phyloP scores from a whole-genome alignment of 768 basidiomycete species.

The Agrocybe pediades region DNA sequence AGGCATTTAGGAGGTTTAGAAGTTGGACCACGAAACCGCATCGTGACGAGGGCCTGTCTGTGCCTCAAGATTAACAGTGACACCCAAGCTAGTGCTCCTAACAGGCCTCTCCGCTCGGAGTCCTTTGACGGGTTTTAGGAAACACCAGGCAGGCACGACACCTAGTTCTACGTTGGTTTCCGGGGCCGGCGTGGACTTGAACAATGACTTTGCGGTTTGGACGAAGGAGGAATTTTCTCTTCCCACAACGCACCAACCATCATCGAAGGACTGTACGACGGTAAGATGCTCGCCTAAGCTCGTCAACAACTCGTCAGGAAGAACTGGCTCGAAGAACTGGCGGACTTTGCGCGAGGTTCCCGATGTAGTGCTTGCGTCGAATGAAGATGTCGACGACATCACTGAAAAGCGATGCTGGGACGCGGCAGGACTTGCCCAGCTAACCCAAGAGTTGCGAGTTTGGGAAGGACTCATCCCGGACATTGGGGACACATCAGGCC shows the following conservation, averaged over 20 bases:
- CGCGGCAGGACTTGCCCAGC: constrained; percentile 22
- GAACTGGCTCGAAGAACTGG: constrained; percentile 66
- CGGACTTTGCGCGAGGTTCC: constrained; percentile 54
- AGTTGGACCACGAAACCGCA: constrained; percentile 74
- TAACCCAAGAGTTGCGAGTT: constrained; percentile 32
- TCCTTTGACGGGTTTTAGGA: constrained; percentile 63
- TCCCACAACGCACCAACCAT: constrained; percentile 80
- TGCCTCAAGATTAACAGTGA: constrained; percentile 55
- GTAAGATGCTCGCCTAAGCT: constrained; percentile 59
- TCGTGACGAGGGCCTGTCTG: constrained; percentile 46
- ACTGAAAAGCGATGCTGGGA: constrained; percentile 40
- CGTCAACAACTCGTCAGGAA: constrained; percentile 71
- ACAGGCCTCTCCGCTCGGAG: constrained; percentile 64
- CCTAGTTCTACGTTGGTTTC: constrained; percentile 62
- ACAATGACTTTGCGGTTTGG: constrained; percentile 38
- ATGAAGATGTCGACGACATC: constrained; percentile 32
- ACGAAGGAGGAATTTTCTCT: constrained; percentile 42
- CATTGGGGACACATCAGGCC: constrained; percentile 43
- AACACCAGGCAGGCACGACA: constrained; percentile 77
- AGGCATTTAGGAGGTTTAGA: constrained; percentile 30
- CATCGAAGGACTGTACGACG: constrained; percentile 69
- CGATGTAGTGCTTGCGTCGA: constrained; percentile 29
- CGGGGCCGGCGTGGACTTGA: constrained; percentile 29
- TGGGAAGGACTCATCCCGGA: constrained; percentile 26
- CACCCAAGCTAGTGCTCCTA: constrained; percentile 63